Conservation (phyloP, 176 grass and related monocot species). For the Aegilops bicornis region DNA sequence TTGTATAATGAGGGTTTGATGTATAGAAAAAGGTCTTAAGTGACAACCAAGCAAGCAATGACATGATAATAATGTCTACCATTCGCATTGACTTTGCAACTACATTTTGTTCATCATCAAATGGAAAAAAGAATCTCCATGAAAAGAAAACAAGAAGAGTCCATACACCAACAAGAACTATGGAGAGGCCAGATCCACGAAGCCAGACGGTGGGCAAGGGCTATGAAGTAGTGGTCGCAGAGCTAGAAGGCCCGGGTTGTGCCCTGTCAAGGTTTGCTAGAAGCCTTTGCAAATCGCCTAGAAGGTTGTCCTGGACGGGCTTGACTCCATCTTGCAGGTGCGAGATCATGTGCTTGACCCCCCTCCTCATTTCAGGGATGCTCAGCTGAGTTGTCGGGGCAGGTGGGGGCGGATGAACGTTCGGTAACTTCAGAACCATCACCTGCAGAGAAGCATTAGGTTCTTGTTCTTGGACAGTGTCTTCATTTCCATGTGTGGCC, state of each 20-base stretch:
- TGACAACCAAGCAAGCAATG: too few relatives aligned
- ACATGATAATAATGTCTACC: too few relatives aligned
- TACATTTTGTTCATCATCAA: too few relatives aligned
- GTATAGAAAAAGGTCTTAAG: too few relatives aligned
- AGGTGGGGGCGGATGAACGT: background rate
- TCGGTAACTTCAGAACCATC: background rate
- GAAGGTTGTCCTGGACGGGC: background rate
- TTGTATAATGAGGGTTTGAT: too few relatives aligned
- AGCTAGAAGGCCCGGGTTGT: background rate
- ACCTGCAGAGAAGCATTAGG: background rate
- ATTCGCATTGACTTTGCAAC: too few relatives aligned
- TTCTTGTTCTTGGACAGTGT: background rate
- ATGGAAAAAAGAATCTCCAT: too few relatives aligned
- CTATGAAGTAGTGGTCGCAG: background rate
- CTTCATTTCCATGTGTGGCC: background rate
- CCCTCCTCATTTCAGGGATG: background rate
- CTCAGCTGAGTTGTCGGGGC: background rate
- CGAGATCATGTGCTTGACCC: background rate
- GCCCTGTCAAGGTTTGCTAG: background rate
- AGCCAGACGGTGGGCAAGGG: background rate
- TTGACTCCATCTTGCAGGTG: background rate
- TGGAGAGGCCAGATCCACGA: background rate
- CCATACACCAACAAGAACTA: background rate
- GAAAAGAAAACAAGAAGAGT: too few relatives aligned
- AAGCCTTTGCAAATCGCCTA: background rate